Evolutionary conservation across 75 land plant genomes (phyloP).

Genomic region (Selaginella tamariscina): DNA sequence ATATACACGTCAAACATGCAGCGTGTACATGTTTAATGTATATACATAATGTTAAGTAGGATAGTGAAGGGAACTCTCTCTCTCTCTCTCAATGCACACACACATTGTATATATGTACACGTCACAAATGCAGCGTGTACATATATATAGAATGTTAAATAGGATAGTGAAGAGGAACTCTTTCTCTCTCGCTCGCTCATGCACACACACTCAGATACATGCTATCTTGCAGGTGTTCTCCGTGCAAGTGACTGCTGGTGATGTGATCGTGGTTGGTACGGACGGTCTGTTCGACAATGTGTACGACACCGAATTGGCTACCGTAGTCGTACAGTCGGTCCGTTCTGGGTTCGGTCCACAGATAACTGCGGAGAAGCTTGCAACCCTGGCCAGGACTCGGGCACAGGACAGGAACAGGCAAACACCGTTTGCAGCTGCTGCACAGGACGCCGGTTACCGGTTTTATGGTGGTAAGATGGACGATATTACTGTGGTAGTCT

Average conservation of each 20-base stretch:
- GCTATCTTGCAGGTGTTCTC: slow-evolving; percentile 54
- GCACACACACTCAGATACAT: no score
- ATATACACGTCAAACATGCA: not conserved
- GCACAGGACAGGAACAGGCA: slow-evolving; percentile 72
- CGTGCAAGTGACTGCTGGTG: slow-evolving; percentile 71
- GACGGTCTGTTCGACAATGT: slow-evolving; percentile 94
- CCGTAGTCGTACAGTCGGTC: slow-evolving; percentile 67
- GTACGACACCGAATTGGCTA: slow-evolving; percentile 72
- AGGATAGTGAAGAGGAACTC: no score
- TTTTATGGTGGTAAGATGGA: slow-evolving; percentile 95
- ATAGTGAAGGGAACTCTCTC: no score
- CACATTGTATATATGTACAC: no score
- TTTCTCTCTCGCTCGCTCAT: no score
- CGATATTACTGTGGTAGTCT: slow-evolving; percentile 79
- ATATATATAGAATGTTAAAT: no score
- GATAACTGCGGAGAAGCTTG: slow-evolving; percentile 82
- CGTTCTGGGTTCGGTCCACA: slow-evolving; percentile 85
- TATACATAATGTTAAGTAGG: no score
- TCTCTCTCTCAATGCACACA: no score
- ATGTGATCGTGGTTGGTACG: slow-evolving; percentile 90
- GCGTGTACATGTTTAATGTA: no score
- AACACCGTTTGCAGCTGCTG: slow-evolving; percentile 96
- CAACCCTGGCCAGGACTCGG: slow-evolving; percentile 67
- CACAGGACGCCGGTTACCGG: slow-evolving; percentile 88
- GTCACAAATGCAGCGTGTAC: no score